These are phyloP conservation scores for Boletellus ananas DNA, from an alignment of 768 basidiomycete genomes.

Conservation along the genomic window DNA sequence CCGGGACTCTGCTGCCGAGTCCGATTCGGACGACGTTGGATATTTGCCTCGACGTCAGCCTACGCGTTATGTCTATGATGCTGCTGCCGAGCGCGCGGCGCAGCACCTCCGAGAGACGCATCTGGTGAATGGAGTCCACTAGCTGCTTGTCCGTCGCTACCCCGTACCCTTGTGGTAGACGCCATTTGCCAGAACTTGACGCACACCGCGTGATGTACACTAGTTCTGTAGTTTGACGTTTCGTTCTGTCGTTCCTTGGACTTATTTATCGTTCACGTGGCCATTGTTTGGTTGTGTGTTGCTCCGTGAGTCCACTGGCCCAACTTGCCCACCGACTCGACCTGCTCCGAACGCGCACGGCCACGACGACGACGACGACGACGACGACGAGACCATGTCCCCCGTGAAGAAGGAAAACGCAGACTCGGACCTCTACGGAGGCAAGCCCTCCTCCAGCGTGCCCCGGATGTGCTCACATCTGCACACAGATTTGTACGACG, in stretches of 20 bases:
- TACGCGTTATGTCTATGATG: conserved; percentile 85
- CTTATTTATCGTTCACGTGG: conserved; percentile 21
- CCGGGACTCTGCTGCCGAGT: conserved; percentile 38
- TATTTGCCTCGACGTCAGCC: conserved; percentile 42
- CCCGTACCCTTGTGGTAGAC: conserved; percentile 12
- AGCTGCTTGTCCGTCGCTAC: conserved; percentile 8
- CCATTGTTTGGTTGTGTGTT: conserved; percentile 27
- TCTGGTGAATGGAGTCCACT: conserved; percentile 48
- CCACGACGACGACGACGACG: not conserved
- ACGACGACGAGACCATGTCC: conserved; percentile 25
- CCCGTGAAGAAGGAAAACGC: conserved; percentile 25
- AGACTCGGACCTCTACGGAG: conserved; percentile 46
- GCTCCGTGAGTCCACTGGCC: not conserved
- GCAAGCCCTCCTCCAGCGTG: conserved; percentile 26
- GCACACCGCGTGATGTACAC: conserved; percentile 24
- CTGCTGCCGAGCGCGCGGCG: conserved; percentile 76
- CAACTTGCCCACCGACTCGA: not conserved
- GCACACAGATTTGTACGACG: conserved; percentile 50
- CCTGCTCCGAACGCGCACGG: not conserved
- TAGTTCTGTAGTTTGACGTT: conserved; percentile 18
- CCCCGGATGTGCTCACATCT: conserved; percentile 2
- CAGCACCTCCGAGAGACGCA: conserved; percentile 49
- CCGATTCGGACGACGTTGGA: conserved; percentile 46
- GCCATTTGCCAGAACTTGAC: conserved; percentile 8
- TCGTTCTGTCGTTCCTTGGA: conserved; percentile 5